Percentiles rank a stretch among this genome's conserved stretches.
These are phyloP conservation scores for Cyanidioschyzon merolae DNA, from an alignment of 23 red algal species.

Conservation along the genomic window DNA sequence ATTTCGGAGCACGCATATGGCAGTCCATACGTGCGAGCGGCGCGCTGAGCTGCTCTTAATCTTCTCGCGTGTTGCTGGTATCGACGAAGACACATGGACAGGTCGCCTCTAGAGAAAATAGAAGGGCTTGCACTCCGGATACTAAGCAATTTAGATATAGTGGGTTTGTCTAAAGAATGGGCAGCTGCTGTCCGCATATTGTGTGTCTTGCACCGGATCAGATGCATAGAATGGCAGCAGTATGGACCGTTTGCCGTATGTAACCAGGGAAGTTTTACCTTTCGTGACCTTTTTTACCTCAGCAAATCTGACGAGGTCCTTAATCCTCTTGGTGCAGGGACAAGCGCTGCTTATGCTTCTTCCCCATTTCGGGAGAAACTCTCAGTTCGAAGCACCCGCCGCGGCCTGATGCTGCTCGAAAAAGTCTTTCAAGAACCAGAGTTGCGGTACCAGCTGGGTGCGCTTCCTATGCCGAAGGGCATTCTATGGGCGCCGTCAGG, in stretches of 20 bases:
- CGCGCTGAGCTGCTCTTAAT: too few species aligned
- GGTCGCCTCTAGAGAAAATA: neutral
- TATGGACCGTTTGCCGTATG: neutral
- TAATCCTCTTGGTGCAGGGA: too few species aligned
- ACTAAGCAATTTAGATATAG: neutral
- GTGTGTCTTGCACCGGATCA: neutral
- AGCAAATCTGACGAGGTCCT: too few species aligned
- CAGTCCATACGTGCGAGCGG: too few species aligned
- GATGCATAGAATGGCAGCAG: neutral
- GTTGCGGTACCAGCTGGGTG: neutral
- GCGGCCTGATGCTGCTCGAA: neutral
- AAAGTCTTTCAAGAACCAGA: neutral
- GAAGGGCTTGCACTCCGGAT: neutral
- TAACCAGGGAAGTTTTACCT: neutral
- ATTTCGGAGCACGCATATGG: too few species aligned
- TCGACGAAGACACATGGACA: neutral
- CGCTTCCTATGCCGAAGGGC: neutral
- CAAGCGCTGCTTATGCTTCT: too few species aligned
- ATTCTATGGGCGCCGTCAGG: constrained; percentile 1
- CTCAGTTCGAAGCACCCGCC: neutral
- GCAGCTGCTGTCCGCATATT: neutral
- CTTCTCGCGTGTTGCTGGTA: too few species aligned
- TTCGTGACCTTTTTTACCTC: neutral
- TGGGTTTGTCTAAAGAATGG: neutral
- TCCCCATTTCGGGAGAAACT: too few species aligned